Conservation (phyloP, 2,329 filamentous ascomycete species). For the Cryphonectria parasitica region DNA sequence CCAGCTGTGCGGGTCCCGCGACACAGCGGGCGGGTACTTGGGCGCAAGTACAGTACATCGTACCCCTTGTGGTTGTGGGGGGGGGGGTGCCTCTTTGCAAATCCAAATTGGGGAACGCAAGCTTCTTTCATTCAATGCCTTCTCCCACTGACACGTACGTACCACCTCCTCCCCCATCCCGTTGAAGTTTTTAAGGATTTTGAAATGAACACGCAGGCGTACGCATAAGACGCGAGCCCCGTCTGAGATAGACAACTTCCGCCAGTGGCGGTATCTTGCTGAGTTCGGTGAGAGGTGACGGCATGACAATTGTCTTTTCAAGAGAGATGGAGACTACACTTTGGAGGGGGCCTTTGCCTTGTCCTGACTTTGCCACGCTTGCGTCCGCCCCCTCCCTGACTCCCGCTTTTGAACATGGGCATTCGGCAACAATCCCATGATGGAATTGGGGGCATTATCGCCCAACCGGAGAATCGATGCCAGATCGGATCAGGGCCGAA, state of each 20-base stretch:
- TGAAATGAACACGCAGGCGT: neutral
- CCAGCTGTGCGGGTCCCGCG: constrained; percentile 4
- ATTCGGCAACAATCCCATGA: constrained; percentile 17
- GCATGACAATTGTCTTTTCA: neutral
- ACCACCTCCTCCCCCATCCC: neutral
- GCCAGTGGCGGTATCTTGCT: neutral
- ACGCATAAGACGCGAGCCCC: neutral
- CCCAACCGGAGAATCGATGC: neutral
- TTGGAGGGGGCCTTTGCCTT: neutral
- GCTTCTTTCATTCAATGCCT: neutral
- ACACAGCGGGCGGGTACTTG: neutral
- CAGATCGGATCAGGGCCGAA: neutral
- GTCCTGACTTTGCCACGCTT: neutral
- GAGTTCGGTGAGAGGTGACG: neutral
- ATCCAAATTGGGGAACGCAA: neutral
- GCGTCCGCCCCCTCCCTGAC: neutral
- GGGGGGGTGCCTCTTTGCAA: neutral
- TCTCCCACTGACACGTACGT: neutral
- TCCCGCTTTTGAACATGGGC: constrained; percentile 8
- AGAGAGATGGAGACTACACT: neutral
- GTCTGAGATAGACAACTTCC: neutral
- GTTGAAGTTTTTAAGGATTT: neutral
- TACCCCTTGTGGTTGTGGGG: neutral
- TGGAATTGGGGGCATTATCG: neutral
- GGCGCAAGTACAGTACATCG: constrained; percentile 1